Evolutionary conservation across 257 asterid species (phyloP).

Genomic region (Fraxinus excelsior): DNA sequence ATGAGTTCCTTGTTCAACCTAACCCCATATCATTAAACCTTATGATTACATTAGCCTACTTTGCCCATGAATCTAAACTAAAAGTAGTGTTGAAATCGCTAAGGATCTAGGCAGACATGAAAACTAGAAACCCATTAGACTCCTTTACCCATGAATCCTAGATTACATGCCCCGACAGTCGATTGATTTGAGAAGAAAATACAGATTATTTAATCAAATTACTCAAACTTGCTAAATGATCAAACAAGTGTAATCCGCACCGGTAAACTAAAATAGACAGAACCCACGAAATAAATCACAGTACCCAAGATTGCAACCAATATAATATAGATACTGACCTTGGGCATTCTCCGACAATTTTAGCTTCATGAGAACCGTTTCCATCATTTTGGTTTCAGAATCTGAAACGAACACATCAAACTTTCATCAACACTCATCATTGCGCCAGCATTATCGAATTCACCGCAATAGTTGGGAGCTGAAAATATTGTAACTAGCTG

Average conservation of each 20-base stretch:
- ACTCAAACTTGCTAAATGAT: background rate
- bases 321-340: conserved; percentile 25
- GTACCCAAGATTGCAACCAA: background rate
- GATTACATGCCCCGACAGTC: background rate
- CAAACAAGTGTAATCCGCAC: background rate
- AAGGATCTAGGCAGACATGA: background rate
- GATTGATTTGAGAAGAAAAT: background rate
- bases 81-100: background rate
- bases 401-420: conserved; percentile 87
- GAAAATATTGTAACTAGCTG: conserved; percentile 83
- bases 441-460: conserved; percentile 87
- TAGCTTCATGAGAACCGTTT: conserved; percentile 39
- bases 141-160: background rate
- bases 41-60: too few species aligned
- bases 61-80: too few species aligned
- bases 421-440: conserved; percentile 89
- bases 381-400: conserved; percentile 64
- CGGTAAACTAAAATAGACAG: background rate
- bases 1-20: background rate
- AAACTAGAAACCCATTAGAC: background rate
- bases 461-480: conserved; percentile 85
- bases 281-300: background rate
- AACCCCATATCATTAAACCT: too few species aligned
- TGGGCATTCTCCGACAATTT: conserved; percentile 17
- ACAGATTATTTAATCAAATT: background rate